A percentile compares a stretch with the other conserved stretches of the same genome.
Conservation (phyloP, 2,329 filamentous ascomycete species). For the Chalaropsis thielavioides region DNA sequence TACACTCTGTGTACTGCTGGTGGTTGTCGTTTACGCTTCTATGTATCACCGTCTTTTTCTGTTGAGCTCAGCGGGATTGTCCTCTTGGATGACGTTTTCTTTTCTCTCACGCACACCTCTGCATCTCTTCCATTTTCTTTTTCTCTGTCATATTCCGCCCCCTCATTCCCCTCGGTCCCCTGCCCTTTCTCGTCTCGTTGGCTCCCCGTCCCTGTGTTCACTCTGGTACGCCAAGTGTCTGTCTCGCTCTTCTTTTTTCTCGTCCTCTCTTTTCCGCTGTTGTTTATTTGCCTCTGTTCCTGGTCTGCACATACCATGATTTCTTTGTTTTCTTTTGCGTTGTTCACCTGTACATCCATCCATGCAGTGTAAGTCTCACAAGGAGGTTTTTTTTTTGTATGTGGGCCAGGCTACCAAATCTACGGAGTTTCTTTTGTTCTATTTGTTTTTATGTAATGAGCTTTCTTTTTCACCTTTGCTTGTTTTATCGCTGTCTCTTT, state of each 20-base stretch:
- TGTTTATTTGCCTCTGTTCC: constrained; percentile 1
- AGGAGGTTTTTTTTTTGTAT: background rate
- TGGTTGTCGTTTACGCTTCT: constrained; percentile 5
- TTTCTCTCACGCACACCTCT: constrained; percentile 1
- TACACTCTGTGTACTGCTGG: constrained; percentile 12
- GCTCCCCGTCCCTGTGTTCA: background rate
- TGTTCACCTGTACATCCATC: constrained; percentile 2
- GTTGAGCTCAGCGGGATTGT: constrained; percentile 1
- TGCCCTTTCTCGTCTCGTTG: background rate
- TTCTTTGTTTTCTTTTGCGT: constrained; percentile 4
- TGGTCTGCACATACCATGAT: background rate
- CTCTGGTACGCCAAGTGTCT: background rate
- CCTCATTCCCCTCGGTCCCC: background rate
- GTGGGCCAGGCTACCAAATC: background rate
- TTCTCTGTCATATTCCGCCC: constrained; percentile 3
- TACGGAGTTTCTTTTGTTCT: constrained; percentile 4
- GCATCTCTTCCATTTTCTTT: constrained; percentile 3
- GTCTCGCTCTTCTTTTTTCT: constrained; percentile 3
- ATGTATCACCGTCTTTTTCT: constrained; percentile 7
- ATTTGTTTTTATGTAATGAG: background rate
- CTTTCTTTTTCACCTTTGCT: background rate
- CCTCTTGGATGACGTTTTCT: background rate
- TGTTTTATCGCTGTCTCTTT: background rate
- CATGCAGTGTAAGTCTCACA: background rate
- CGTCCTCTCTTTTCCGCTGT: background rate